These are phyloP conservation scores for Brassica juncea DNA, from an alignment of 345 rosid genomes.

Conservation along the genomic window DNA sequence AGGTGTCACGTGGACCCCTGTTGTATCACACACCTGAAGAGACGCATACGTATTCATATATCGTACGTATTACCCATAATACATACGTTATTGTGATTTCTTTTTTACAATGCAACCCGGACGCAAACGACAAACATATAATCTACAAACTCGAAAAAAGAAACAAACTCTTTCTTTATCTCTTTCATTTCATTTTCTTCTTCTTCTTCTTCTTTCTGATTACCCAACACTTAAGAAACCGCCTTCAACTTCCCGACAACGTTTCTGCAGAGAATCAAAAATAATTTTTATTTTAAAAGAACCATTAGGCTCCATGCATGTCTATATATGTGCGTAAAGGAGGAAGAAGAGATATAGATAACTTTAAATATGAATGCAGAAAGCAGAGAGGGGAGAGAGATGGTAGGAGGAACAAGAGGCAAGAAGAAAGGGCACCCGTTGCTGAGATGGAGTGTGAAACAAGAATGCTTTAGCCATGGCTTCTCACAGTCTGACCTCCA, in stretches of 20 bases:
- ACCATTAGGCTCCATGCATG: neutral
- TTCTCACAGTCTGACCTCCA: constrained; percentile 62
- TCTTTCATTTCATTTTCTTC: neutral
- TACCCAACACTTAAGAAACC: constrained; percentile 28
- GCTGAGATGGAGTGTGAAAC: constrained; percentile 49
- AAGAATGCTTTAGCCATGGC: constrained; percentile 54
- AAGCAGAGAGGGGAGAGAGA: neutral
- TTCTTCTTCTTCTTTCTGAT: neutral
- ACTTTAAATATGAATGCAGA: neutral
- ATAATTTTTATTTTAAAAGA: neutral
- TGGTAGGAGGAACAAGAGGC: constrained; percentile 27
- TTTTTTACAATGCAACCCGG: neutral
- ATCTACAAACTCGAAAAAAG: neutral
- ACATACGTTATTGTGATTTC: neutral
- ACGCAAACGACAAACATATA: constrained; percentile 1
- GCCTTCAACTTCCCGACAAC: constrained; percentile 19
- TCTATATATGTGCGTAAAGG: neutral
- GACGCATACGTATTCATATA: constrained; percentile 8
- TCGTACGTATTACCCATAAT: neutral
- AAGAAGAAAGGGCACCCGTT: constrained; percentile 50
- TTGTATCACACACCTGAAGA: constrained; percentile 18
- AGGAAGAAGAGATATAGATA: neutral
- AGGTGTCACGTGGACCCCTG: constrained; percentile 13
- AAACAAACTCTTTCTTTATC: neutral
- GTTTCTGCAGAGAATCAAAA: neutral